A percentile compares a stretch with the other conserved stretches of the same genome.
Conservation (phyloP, 495 filamentous ascomycete species). For the Jackrogersella multiformis region DNA sequence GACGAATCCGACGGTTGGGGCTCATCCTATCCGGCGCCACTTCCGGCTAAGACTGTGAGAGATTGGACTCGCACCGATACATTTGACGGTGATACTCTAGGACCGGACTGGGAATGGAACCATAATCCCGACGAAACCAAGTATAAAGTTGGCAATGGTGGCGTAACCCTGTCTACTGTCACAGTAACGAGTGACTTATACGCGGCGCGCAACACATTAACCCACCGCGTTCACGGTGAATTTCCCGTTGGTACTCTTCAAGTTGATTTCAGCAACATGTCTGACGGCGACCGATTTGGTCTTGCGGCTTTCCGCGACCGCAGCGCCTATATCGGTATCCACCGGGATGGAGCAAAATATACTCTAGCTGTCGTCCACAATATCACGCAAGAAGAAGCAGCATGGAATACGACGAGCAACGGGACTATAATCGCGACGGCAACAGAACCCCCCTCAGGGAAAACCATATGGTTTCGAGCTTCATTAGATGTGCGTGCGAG, state of each 20-base stretch:
- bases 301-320: slow-evolving; percentile 62
- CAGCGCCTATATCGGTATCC: slow-evolving; percentile 62
- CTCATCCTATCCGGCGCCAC: slow-evolving; percentile 54
- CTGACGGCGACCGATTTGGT: slow-evolving; percentile 61
- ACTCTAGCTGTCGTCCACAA: slow-evolving; percentile 39
- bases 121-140: slow-evolving; percentile 63
- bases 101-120: slow-evolving; percentile 68
- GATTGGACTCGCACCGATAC: slow-evolving; percentile 51
- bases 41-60: slow-evolving; percentile 38
- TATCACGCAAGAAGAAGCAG: slow-evolving; percentile 34
- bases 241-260: slow-evolving; percentile 57
- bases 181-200: slow-evolving; percentile 63
- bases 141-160: slow-evolving; percentile 31
- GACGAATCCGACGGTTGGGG: slow-evolving; percentile 57
- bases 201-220: slow-evolving; percentile 65
- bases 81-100: slow-evolving; percentile 53
- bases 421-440: slow-evolving; percentile 51
- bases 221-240: slow-evolving; percentile 62
- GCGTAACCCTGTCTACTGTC: slow-evolving; percentile 58
- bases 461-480: slow-evolving; percentile 54
- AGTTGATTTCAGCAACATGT: slow-evolving; percentile 58
- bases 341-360: slow-evolving; percentile 39
- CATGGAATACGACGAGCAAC: slow-evolving; percentile 54
- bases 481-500: slow-evolving; percentile 31
- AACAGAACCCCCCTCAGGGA: slow-evolving; percentile 30